Percentiles rank a stretch among this genome's conserved stretches.
Evolutionary conservation across 768 basidiomycete species (phyloP).

Genomic region (Tulasnella sp.): DNA sequence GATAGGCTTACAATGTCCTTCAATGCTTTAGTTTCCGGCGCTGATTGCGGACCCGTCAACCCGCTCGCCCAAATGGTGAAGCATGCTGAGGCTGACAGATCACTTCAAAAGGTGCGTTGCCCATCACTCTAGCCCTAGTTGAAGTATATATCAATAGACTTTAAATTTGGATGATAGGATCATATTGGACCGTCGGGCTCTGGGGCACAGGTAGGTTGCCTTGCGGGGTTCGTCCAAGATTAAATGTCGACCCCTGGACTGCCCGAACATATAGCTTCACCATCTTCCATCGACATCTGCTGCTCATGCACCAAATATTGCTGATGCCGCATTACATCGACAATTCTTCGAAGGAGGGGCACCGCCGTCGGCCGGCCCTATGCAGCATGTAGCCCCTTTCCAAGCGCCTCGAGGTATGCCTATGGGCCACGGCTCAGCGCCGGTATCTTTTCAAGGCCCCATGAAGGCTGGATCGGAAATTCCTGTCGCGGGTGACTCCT

Average conservation of each 20-base stretch:
- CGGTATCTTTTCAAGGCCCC: no score
- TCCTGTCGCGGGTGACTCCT: no score
- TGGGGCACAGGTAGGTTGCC: slow-evolving; percentile 11
- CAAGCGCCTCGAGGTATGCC: not conserved
- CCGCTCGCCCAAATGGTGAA: slow-evolving; percentile 83
- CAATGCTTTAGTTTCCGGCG: slow-evolving; percentile 54
- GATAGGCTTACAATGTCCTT: slow-evolving; percentile 16
- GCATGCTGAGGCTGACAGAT: slow-evolving; percentile 78
- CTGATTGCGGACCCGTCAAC: slow-evolving; percentile 81
- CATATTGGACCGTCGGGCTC: slow-evolving; percentile 22
- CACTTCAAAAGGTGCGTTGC: slow-evolving; percentile 62
- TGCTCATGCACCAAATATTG: slow-evolving; percentile 40
- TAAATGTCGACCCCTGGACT: not conserved
- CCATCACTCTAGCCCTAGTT: not conserved
- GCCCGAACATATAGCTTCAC: slow-evolving; percentile 41
- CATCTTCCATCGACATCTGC: slow-evolving; percentile 53
- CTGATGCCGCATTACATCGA: slow-evolving; percentile 60
- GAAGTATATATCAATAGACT: not conserved
- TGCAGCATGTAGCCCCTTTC: slow-evolving; percentile 12
- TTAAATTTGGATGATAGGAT: slow-evolving; percentile 38
- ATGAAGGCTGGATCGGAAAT: no score
- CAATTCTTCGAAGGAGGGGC: slow-evolving; percentile 47
- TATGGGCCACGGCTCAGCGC: not conserved
- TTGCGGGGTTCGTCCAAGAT: not conserved
- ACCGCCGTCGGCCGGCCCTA: slow-evolving; percentile 29